phyloP scores from a whole-genome alignment of 2,329 filamentous ascomycete species.

The Ascosphaera acerosa region DNA sequence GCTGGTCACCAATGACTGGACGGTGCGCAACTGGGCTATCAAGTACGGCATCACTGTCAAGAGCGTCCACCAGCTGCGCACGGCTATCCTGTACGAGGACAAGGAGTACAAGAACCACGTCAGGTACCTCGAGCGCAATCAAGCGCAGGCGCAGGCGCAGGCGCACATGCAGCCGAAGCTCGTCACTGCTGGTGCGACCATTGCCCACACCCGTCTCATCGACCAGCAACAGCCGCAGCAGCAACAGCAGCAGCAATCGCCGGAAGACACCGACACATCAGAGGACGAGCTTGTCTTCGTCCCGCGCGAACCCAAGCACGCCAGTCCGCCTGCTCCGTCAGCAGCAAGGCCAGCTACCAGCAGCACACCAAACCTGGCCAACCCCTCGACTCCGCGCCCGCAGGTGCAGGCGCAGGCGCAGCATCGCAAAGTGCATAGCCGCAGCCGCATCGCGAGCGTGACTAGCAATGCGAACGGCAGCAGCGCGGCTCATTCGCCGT shows the following conservation, averaged over 20 bases:
- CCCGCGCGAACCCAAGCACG: slow-evolving; percentile 17
- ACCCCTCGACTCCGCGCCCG: too few species aligned
- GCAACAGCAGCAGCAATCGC: slow-evolving; percentile 18
- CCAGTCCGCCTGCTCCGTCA: slow-evolving; percentile 12
- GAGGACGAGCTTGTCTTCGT: slow-evolving; percentile 24
- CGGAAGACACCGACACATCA: slow-evolving; percentile 24
- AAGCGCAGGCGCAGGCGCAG: slow-evolving; percentile 8
- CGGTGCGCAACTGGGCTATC: slow-evolving; percentile 20
- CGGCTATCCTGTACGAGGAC: slow-evolving; percentile 22
- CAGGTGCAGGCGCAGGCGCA: too few species aligned
- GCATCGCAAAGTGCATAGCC: too few species aligned
- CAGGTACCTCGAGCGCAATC: slow-evolving; percentile 21
- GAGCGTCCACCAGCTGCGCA: slow-evolving; percentile 23
- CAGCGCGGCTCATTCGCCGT: slow-evolving; percentile 6
- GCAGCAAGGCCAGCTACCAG: slow-evolving; percentile 7
- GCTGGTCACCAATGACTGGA: slow-evolving; percentile 20
- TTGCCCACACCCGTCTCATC: too few species aligned
- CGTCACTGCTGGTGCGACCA: too few species aligned
- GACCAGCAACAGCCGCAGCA: too few species aligned
- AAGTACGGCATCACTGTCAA: slow-evolving; percentile 23
- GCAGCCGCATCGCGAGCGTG: slow-evolving; percentile 1
- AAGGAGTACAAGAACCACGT: slow-evolving; percentile 21
- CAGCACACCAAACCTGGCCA: too few species aligned
- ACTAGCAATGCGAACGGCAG: slow-evolving; percentile 3
- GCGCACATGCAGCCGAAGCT: slow-evolving; percentile 19